Evolutionary conservation across 2,329 filamentous ascomycete genomes (phyloP), one percentile per base, ranked within the genome.

Genomic region (Gnomoniopsis sp.): DNA sequence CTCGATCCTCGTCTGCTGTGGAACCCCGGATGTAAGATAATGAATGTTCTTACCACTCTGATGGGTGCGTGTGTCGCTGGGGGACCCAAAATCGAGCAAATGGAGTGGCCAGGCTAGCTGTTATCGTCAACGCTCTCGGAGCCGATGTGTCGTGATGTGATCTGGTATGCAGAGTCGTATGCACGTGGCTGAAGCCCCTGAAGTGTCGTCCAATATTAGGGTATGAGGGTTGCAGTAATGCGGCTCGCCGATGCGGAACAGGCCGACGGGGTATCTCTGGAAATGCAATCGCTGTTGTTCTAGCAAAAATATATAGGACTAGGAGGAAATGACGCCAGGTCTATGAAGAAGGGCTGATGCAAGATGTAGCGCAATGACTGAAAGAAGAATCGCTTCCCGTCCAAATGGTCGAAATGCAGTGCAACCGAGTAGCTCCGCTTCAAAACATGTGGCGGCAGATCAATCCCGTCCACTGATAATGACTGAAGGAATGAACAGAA

Each of bases 161-260:
- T 62, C 59, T 49, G 59, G 49, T 61, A 57, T 68, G 65, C 65
- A 66, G 64, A 58, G 62, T 51, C 33, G n/a, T 38, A 55, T 63
- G 62, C 63, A 66, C 63, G 64, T 66, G 65, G 64, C 55, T 59
- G 22, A 53, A 49, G 48, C 36, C 58, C 23, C 41, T 34, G 19
- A 50, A 53, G 15, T 47, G 57, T 15, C 46, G 22, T 30, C 34
- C 43, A 54, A 55, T n/a, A 54, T 52, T 44, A 51, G 48, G 30
- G 55, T 3, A 46, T 49, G 46, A 34, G 15, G 49, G 48, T 30
- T 49, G 53, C 46, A 43, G 22, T 26, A 17, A 33, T 46, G 44
- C 33, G 38, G 36, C n/a, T 55, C 47, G 49, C 49, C 53, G 46
- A 53, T 41, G 38, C 53, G 33, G 55, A 49, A 43, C n/a, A 50